Percentiles rank a stretch among this genome's conserved stretches.
phyloP scores from a whole-genome alignment of 768 basidiomycete species.

The Termitomyces eurrhizus region DNA sequence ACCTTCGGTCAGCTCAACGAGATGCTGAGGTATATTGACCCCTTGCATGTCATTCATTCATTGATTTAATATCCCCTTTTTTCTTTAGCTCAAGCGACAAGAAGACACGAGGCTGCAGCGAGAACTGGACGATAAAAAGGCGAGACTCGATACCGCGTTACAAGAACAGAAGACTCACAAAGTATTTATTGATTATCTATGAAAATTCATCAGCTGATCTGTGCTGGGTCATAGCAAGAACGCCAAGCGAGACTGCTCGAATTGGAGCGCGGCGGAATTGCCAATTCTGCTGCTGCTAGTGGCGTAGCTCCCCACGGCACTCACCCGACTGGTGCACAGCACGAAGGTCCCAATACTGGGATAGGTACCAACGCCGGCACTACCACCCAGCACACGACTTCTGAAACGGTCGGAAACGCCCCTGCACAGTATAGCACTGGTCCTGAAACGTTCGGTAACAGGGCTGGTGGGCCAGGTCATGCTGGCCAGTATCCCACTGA shows the following conservation, averaged over 20 bases:
- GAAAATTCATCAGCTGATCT: not conserved
- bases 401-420: not conserved
- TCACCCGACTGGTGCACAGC: not conserved
- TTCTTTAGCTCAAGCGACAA: slow-evolving; percentile 12
- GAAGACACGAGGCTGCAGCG: slow-evolving; percentile 18
- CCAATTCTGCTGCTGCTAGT: not conserved
- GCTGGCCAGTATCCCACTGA: not conserved
- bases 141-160: slow-evolving; percentile 19
- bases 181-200: slow-evolving; percentile 12
- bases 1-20: slow-evolving; percentile 20
- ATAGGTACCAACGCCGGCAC: not conserved
- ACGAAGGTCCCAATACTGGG: not conserved
- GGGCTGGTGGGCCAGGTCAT: not conserved
- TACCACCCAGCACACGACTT: not conserved
- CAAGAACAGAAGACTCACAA: slow-evolving; percentile 21
- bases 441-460: not conserved
- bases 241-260: slow-evolving; percentile 9
- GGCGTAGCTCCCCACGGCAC: not conserved
- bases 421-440: slow-evolving; percentile 3
- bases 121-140: slow-evolving; percentile 21
- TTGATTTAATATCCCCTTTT: not conserved
- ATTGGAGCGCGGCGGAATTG: not conserved
- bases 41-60: not conserved
- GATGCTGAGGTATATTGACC: slow-evolving; percentile 10
- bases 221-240: not conserved